Base-by-base conservation (phyloP, 169 alveolate genomes). In the Eimeria sp. region DNA sequence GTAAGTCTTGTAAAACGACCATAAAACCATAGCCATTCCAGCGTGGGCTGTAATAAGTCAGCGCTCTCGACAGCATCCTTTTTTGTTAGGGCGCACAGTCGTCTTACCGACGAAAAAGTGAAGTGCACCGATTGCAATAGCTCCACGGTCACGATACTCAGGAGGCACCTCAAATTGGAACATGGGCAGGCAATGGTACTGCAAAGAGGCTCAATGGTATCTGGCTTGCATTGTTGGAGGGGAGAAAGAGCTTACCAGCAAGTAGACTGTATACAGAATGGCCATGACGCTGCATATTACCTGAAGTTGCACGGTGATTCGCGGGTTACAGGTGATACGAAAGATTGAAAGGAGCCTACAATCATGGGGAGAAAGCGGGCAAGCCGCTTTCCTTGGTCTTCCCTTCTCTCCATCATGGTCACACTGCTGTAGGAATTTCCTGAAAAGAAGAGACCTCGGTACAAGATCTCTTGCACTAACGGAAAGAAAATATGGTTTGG, bases 351-450 rank as follows among this genome's bases (percentile, higher is more conserved):
- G 46, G n/a, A 56, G 43, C 96, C 68, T 82, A 94, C 96, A 20
- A 85, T 78, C 89, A 94, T 89, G 58, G 96, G 96, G 18, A 94
- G 93, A 77, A 83, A 94, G 89, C 96, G 96, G 94, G 96, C 94
- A 66, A 94, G 95, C 90, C 96, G 95, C 78, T 76, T 89, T 66
- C 96, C 91, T 16, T 60, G 77, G 37, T 64, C 58, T 64, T 91
- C 96, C 58, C 87, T 23, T 80, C 80, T 91, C 49, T 80, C 82
- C 91, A 91, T 91, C 90, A 76, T 90, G 95, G 83, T 76, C 37
- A 49, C 82, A 66, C 80, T 66, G 94, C 64, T 64, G 64, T 66
- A 87, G 83, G 94, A 87, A 64, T 87, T 87, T 54, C 94, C 83
- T 64, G 66, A 66, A 46, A 87, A 37, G 66, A 66, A 66, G 83